phyloP scores from a whole-genome alignment of 2,329 filamentous ascomycete species.

The Emmonsiellopsis sp. region DNA sequence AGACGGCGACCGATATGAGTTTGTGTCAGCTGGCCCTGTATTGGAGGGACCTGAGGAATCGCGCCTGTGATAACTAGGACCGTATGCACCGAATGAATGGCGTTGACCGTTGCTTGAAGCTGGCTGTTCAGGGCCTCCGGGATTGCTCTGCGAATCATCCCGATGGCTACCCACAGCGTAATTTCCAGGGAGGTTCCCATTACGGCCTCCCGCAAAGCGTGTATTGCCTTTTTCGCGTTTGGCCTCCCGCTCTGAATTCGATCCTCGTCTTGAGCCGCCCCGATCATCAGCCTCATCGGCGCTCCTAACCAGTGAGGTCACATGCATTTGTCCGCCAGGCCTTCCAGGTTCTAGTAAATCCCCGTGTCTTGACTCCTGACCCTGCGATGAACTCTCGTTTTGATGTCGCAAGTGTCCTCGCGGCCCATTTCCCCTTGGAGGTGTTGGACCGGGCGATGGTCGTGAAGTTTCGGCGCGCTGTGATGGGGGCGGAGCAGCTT shows the following conservation, averaged over 20 bases:
- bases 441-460: constrained; percentile 42
- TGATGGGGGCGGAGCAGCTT: constrained; percentile 42
- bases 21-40: not conserved
- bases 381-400: constrained; percentile 51
- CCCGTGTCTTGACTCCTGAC: constrained; percentile 9
- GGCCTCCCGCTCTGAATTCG: not conserved
- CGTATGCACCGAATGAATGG: not conserved
- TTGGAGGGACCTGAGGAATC: not conserved
- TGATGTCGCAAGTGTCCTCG: constrained; percentile 54
- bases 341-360: constrained; percentile 1
- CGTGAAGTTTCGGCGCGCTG: constrained; percentile 41
- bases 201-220: not conserved
- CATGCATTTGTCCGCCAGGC: constrained; percentile 3
- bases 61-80: not conserved
- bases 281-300: not conserved
- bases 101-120: not conserved
- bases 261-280: not conserved
- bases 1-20: not conserved
- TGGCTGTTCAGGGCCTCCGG: not conserved
- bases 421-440: constrained; percentile 44
- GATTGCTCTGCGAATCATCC: not conserved
- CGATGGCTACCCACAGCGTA: not conserved
- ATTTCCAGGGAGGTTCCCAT: not conserved
- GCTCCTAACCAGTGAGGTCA: not conserved
- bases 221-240: not conserved